These are phyloP conservation scores for Penicillium decumbens DNA, from an alignment of 2,329 filamentous ascomycete genomes.

Conservation along the genomic window DNA sequence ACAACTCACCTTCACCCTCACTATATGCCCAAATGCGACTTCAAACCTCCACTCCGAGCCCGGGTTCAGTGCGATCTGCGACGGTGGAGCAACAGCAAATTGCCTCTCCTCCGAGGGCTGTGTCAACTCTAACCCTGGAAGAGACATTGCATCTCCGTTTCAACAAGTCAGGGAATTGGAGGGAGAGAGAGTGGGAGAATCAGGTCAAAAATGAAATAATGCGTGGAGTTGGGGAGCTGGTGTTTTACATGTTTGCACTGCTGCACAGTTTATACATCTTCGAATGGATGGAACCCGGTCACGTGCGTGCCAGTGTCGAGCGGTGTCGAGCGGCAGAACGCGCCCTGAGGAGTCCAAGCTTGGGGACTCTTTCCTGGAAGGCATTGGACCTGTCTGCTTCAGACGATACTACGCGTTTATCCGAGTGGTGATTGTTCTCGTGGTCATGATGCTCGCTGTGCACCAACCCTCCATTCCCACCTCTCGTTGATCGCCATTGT, in stretches of 20 bases:
- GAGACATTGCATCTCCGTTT: slow-evolving; percentile 55
- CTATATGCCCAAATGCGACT: slow-evolving; percentile 53
- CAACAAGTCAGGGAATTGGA: not conserved
- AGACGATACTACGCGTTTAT: slow-evolving; percentile 3
- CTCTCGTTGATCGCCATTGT: slow-evolving; percentile 6
- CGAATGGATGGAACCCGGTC: not conserved
- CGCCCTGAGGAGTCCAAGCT: slow-evolving; percentile 2
- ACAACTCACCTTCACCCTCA: slow-evolving; percentile 50
- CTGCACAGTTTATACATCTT: not conserved
- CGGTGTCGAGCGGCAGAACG: slow-evolving; percentile 5
- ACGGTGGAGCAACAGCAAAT: slow-evolving; percentile 37
- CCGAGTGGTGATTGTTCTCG: slow-evolving; percentile 7
- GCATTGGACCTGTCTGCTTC: not conserved
- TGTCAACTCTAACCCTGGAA: slow-evolving; percentile 68
- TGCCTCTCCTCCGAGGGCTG: slow-evolving; percentile 52
- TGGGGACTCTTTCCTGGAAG: not conserved
- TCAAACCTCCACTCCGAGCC: slow-evolving; percentile 77
- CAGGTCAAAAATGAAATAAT: not conserved
- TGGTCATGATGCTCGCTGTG: slow-evolving; percentile 14
- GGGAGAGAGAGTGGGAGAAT: not conserved
- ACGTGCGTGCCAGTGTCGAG: slow-evolving; percentile 2
- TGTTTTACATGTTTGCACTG: slow-evolving; percentile 15
- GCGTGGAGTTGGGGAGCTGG: slow-evolving; percentile 3
- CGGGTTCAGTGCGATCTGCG: slow-evolving; percentile 54
- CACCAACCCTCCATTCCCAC: slow-evolving; percentile 1